phyloP scores from a whole-genome alignment of 371 early-diverging fungal species.

The Apophysomyces ossiformis region DNA sequence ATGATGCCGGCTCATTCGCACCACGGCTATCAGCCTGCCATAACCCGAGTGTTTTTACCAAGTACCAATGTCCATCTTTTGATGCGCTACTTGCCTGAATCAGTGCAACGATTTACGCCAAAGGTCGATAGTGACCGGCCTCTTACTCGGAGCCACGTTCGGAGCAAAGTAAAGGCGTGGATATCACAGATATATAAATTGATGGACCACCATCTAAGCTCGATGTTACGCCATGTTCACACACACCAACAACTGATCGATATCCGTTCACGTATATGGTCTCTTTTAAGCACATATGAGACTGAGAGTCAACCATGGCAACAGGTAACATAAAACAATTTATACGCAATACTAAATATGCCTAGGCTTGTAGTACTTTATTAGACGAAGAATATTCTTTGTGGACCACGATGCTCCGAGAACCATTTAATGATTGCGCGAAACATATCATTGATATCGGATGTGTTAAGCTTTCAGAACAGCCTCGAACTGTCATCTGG shows the following conservation, averaged over 20 bases:
- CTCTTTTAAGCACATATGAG: conserved; percentile 37
- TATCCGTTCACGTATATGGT: conserved; percentile 43
- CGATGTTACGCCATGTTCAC: conserved; percentile 36
- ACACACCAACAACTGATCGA: conserved; percentile 38
- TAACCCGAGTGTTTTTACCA: conserved; percentile 60
- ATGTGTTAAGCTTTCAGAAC: conserved; percentile 34
- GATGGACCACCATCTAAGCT: conserved; percentile 29
- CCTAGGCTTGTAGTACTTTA: conserved; percentile 24
- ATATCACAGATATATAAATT: conserved; percentile 28
- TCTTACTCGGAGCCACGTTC: conserved; percentile 30
- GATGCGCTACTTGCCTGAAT: conserved; percentile 59
- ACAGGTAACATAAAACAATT: conserved; percentile 15
- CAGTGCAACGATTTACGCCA: conserved; percentile 56
- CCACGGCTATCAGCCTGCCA: conserved; percentile 31
- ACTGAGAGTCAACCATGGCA: conserved; percentile 13
- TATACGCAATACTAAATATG: not conserved
- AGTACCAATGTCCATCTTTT: conserved; percentile 63
- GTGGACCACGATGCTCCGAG: conserved; percentile 46
- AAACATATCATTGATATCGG: conserved; percentile 37
- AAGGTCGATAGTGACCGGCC: conserved; percentile 30
- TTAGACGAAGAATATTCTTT: conserved; percentile 36
- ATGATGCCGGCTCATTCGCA: conserved; percentile 30
- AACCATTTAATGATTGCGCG: conserved; percentile 39
- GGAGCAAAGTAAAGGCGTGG: conserved; percentile 38
- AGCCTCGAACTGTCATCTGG: conserved; percentile 42